phyloP scores from a whole-genome alignment of 257 asterid genomes.

The Solanum peruvianum region DNA sequence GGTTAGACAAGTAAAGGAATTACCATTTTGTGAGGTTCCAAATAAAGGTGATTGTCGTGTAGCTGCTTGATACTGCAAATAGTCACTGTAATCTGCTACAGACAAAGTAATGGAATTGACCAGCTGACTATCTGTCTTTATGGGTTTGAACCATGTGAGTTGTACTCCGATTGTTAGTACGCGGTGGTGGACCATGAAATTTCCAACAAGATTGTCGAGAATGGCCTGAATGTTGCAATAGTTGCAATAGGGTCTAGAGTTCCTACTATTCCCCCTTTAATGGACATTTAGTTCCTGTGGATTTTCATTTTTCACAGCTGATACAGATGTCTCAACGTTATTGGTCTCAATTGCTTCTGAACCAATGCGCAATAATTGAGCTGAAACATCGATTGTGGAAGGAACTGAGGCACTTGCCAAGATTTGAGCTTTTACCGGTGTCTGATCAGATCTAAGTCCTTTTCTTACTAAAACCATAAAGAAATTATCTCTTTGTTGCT shows the following conservation, averaged over 20 bases:
- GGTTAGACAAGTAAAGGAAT: neutral
- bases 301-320: neutral
- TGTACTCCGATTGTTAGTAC: neutral
- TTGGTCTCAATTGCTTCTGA: neutral
- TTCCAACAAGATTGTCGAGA: neutral
- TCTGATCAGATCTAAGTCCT: neutral
- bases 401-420: neutral
- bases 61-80: neutral
- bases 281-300: neutral
- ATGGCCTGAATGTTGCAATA: neutral
- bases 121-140: neutral
- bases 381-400: neutral
- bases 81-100: neutral
- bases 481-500: neutral
- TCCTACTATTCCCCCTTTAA: neutral
- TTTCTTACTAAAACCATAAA: neutral
- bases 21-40: neutral
- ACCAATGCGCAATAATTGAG: neutral
- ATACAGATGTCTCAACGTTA: neutral
- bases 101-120: neutral
- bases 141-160: neutral
- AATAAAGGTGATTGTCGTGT: neutral
- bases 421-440: no score
- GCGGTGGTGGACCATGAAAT: neutral
- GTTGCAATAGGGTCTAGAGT: neutral